phyloP scores from a whole-genome alignment of 2,329 filamentous ascomycete genomes.

The Lecanosticta acicola region DNA sequence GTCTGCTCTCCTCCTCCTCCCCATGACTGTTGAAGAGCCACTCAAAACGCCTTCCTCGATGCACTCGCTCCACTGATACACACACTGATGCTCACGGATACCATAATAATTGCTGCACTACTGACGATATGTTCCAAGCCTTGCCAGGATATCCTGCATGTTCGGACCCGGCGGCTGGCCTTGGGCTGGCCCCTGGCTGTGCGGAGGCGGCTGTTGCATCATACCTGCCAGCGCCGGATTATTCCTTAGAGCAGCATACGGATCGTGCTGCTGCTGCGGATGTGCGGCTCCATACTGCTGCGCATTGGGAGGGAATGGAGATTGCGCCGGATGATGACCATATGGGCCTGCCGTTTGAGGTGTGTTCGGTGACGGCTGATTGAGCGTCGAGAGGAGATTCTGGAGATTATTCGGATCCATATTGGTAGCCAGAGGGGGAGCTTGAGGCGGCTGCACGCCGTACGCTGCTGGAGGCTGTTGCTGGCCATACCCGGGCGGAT shows the following conservation, averaged over 20 bases:
- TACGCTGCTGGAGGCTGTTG: constrained; percentile 31
- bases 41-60: background rate
- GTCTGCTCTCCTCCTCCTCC: no score
- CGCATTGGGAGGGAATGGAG: background rate
- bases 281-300: constrained; percentile 7
- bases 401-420: constrained; percentile 67
- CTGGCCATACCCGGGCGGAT: constrained; percentile 17
- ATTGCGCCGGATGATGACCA: background rate
- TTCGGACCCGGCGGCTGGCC: constrained; percentile 34
- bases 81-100: no score
- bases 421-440: constrained; percentile 43
- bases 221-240: constrained; percentile 27
- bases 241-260: constrained; percentile 25
- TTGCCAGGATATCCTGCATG: constrained; percentile 70
- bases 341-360: constrained; percentile 9
- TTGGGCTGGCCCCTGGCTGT: background rate
- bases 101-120: background rate
- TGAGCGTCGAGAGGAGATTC: constrained; percentile 59
- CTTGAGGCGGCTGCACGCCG: constrained; percentile 29
- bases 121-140: constrained; percentile 49
- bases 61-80: background rate
- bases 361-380: constrained; percentile 27
- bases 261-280: constrained; percentile 6
- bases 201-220: constrained; percentile 26
- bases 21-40: background rate